These are phyloP conservation scores for Dacryopinax spathularia DNA, from an alignment of 768 basidiomycete genomes.

Conservation along the genomic window DNA sequence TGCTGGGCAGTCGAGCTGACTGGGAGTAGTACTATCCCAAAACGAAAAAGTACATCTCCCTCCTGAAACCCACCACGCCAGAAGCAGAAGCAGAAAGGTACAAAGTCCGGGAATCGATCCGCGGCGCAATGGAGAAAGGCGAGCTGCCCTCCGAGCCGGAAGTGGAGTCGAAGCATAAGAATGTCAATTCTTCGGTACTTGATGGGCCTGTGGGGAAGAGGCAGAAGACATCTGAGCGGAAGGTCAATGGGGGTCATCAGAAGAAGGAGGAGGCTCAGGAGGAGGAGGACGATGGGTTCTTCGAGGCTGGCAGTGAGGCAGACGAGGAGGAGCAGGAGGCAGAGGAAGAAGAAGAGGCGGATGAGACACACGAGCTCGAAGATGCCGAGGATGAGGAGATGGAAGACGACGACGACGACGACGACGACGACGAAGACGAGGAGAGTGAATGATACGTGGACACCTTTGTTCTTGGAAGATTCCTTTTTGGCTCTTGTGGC, in stretches of 20 bases:
- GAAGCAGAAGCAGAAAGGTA: conserved; percentile 24
- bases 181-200: not conserved
- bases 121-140: conserved; percentile 43
- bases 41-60: conserved; percentile 72
- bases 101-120: conserved; percentile 46
- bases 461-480: too few species aligned
- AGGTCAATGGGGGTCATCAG: not conserved
- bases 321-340: not conserved
- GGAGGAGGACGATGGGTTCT: not conserved
- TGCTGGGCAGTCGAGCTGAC: not conserved
- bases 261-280: not conserved
- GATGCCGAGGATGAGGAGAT: not conserved
- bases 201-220: not conserved
- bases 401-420: not conserved
- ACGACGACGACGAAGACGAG: not conserved
- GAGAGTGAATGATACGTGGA: too few species aligned
- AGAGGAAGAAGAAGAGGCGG: not conserved
- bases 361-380: too few species aligned
- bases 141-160: conserved; percentile 52
- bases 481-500: too few species aligned
- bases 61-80: conserved; percentile 59
- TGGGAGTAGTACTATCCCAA: conserved; percentile 64
- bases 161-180: conserved; percentile 8
- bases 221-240: conserved; percentile 3
- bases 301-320: not conserved